Percentiles rank a stretch among this genome's conserved stretches.
Evolutionary conservation across 345 rosid genomes (phyloP).

Genomic region (Murraya paniculata): DNA sequence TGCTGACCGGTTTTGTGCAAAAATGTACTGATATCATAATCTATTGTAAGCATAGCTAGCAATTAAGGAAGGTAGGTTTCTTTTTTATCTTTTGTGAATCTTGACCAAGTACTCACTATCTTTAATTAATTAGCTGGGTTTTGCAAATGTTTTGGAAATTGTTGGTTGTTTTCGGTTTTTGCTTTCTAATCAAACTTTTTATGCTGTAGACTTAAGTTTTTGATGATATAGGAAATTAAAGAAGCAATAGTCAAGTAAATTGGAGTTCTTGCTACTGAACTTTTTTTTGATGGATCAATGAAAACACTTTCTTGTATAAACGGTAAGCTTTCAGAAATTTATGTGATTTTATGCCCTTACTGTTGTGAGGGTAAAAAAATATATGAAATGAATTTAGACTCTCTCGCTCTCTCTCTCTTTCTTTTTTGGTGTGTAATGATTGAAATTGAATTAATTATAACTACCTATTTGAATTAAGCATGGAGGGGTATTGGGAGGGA

Average conservation of each 20-base stretch:
- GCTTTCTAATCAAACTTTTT: slow-evolving; percentile 4
- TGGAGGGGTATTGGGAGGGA: neutral
- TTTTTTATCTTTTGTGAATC: slow-evolving; percentile 18
- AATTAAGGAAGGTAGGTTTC: slow-evolving; percentile 20
- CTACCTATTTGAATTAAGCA: neutral
- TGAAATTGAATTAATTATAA: neutral
- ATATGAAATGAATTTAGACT: neutral
- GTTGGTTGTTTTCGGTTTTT: neutral
- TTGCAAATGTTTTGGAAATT: slow-evolving; percentile 13
- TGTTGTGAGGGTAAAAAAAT: neutral
- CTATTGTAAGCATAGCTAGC: slow-evolving; percentile 22
- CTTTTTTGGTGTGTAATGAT: neutral
- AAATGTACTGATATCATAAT: slow-evolving; percentile 9
- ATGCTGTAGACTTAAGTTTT: slow-evolving; percentile 16
- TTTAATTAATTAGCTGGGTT: neutral
- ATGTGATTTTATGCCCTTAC: neutral
- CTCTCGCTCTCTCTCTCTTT: neutral
- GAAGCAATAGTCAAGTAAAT: neutral
- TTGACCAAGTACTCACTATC: slow-evolving; percentile 1
- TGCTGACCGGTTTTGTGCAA: slow-evolving; percentile 23
- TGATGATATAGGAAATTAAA: slow-evolving; percentile 21
- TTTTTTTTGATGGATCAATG: slow-evolving; percentile 1
- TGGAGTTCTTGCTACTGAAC: slow-evolving; percentile 12
- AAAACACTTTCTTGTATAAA: neutral
- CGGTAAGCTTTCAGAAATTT: slow-evolving; percentile 25